A percentile compares a stretch with the other conserved stretches of the same genome.
These are phyloP conservation scores for Podospora didyma DNA, from an alignment of 495 filamentous ascomycete genomes.

Conservation along the genomic window DNA sequence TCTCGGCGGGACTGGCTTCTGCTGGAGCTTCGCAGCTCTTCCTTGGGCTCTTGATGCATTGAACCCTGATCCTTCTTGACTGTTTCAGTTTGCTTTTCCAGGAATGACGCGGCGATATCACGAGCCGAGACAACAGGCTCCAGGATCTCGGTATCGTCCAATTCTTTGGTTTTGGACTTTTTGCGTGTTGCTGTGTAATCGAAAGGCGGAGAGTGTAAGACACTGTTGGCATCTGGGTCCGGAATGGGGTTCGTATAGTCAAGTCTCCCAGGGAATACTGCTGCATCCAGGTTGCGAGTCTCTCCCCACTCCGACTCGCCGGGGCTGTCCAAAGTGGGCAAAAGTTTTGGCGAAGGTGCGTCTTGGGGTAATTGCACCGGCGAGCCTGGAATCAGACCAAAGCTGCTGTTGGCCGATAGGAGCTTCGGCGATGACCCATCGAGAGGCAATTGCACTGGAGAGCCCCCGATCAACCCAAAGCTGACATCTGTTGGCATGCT, in stretches of 20 bases:
- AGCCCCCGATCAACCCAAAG: slow-evolving; percentile 23
- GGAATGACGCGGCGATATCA: slow-evolving; percentile 11
- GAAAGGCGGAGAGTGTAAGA: slow-evolving; percentile 37
- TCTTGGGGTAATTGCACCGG: slow-evolving; percentile 24
- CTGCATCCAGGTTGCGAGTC: slow-evolving; percentile 2
- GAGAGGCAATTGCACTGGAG: slow-evolving; percentile 24
- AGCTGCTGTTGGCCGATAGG: no score
- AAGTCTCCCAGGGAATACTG: background rate
- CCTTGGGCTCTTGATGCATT: background rate
- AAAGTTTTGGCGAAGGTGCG: slow-evolving; percentile 24
- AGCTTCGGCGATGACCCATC: slow-evolving; percentile 26
- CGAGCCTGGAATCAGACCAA: slow-evolving; percentile 25
- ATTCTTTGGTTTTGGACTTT: slow-evolving; percentile 29
- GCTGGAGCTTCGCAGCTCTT: slow-evolving; percentile 1
- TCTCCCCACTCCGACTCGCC: background rate
- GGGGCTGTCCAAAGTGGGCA: slow-evolving; percentile 16
- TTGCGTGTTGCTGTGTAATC: slow-evolving; percentile 33
- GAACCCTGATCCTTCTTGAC: background rate
- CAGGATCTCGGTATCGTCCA: slow-evolving; percentile 7
- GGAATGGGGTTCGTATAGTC: slow-evolving; percentile 25
- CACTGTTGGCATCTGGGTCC: slow-evolving; percentile 27
- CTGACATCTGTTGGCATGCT: slow-evolving; percentile 10
- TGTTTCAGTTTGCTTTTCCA: background rate
- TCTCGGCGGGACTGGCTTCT: slow-evolving; percentile 3
- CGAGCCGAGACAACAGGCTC: slow-evolving; percentile 11